Base-by-base conservation (phyloP, 2,329 filamentous ascomycete species). In the Chrysosporium queenslandicum region DNA sequence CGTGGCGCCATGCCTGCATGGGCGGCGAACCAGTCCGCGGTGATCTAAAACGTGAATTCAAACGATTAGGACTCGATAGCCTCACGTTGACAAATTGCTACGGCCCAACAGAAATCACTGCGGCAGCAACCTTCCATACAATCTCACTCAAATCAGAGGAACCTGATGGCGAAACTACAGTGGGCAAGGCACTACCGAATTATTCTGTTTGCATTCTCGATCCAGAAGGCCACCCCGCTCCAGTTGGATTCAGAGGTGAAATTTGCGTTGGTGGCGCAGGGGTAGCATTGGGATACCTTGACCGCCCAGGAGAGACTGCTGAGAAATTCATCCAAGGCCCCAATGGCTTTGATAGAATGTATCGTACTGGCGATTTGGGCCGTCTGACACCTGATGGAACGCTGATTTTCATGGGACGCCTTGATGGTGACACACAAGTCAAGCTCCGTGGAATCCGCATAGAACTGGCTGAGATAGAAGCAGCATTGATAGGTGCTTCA, bases 371-470 rank as follows among this genome's bases (percentile, higher is more conserved):
- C 5, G 27, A 30, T 11, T 11, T 5, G 5, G 27, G 27, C 5
- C 27, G 59, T 16, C 56, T 67, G 2, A 42, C 23, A 0, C 11
- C 36, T 0, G 61, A 67, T 34, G 66, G 67, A 1, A n/a, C 56
- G 1, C 48, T 69, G 8, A 23, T 60, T 1, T 56, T 63, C 30
- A 30, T 56, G 1, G 63, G 62, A 11, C 60, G 67, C 8, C 63
- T 67, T 14, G 58, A 57, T 2, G 63, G 60, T 3, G 63, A 66
- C 46, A 61, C 61, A 5, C 58, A 64, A 50, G 46, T 66, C 23
- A 66, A 65, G 46, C 30, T 66, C 5, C 58, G 59, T n/a, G 65
- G 64, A 6, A 60, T 69, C 18, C 62, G 64, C 0, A 46, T 46
- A 4, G 49, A 55, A 21, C 41, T 55, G 34, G 50, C 46, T 29